Evolutionary conservation across 768 basidiomycete species (phyloP), one percentile per base, ranked within the genome.

Genomic region (Xerocomellus chrysenteron): DNA sequence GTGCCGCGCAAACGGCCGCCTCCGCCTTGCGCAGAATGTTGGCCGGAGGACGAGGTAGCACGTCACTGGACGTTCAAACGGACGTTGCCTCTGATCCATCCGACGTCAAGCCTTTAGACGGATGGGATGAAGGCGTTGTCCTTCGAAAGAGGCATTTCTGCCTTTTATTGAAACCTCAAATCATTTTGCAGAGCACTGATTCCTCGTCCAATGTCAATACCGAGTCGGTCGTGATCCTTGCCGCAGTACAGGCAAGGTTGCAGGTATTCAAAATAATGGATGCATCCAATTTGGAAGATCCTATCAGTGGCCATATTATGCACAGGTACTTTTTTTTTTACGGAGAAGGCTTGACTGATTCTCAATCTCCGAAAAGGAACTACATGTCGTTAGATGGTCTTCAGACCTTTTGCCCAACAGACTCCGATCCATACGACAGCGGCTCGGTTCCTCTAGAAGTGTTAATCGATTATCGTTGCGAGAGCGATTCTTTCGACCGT

Each of bases 101-200:
- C 21, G 70, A 72, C 28, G 69, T 80, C 12, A 81, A 87, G 51
- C 87, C 89, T 12, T 68, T 90, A 51, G 76, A 81, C 42, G 89
- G 89, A 14, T 91, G 88, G 87, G 79, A 79, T 28, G 83, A 88
- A 36, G 87, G 85, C 1, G 84, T 90, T 46, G 80, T 85, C 30
- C 75, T 88, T 32, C 74, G 76, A 50, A 88, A 88, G 62, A 84
- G 85, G 41, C 84, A 94, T 66, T 88, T 90, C 68, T 90, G 90
- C 66, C 78, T 94, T n/a, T 79, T 98, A 35, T 75, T 96, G 56
- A 94, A 94, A 65, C 94, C 95, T 13, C 95, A 98, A 67, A 82
- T 98, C 50, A 84, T 93, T 11, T 74, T 97, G 28, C 78, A 82
- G 19, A 89, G 85, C 57, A 82, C 87, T 39, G 68, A 76, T 17